These are phyloP conservation scores for Phytophthora ramorum DNA, from an alignment of 352 stramenopile species.

Conservation along the genomic window DNA sequence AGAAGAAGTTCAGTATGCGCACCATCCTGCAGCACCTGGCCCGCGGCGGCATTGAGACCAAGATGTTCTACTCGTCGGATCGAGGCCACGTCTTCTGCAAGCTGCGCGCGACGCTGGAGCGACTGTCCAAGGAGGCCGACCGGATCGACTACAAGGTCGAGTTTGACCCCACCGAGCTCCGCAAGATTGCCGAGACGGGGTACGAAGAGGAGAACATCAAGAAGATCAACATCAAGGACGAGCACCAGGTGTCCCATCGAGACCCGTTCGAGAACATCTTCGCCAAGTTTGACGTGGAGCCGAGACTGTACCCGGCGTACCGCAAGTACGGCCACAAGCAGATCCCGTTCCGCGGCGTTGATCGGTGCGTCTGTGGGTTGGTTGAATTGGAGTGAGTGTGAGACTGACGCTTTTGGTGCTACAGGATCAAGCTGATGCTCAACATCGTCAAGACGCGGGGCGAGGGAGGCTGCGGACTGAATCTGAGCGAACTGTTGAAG, in stretches of 20 bases:
- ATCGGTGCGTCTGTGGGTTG: conserved; percentile 45
- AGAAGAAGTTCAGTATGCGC: conserved; percentile 81
- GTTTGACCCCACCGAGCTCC: conserved; percentile 66
- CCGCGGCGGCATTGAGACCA: conserved; percentile 78
- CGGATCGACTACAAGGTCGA: conserved; percentile 85
- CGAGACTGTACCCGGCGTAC: conserved; percentile 65
- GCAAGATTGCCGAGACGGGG: conserved; percentile 56
- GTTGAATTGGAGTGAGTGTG: not conserved
- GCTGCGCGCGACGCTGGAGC: conserved; percentile 68
- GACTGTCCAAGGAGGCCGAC: conserved; percentile 72
- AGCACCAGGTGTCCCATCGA: conserved; percentile 54
- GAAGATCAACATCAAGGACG: conserved; percentile 68
- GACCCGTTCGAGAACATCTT: conserved; percentile 79
- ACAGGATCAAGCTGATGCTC: conserved; percentile 74
- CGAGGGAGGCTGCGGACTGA: conserved; percentile 69
- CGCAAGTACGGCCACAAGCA: conserved; percentile 76
- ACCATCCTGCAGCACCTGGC: conserved; percentile 73
- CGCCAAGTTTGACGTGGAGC: conserved; percentile 78
- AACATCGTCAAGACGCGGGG: conserved; percentile 70
- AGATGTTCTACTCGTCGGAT: conserved; percentile 82
- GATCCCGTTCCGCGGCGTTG: conserved; percentile 75
- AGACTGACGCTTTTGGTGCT: not conserved
- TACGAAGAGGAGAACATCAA: conserved; percentile 70
- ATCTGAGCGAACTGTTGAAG: conserved; percentile 55
- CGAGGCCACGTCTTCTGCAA: conserved; percentile 83